Conservation (phyloP, 2,329 filamentous ascomycete species). For the Orbilia oligospora region DNA sequence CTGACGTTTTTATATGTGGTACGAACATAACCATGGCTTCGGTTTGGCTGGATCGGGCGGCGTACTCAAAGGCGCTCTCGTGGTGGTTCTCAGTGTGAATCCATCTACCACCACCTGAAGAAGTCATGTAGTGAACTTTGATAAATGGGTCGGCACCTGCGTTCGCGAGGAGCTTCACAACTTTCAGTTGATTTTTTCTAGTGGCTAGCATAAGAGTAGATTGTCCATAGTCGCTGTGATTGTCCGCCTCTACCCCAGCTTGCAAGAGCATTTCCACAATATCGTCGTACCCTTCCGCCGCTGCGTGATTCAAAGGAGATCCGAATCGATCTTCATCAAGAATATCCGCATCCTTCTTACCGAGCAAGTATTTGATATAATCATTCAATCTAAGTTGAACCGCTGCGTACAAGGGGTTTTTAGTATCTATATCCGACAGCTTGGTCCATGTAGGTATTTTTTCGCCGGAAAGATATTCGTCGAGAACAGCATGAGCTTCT, state of each 20-base stretch:
- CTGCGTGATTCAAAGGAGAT: slow-evolving; percentile 57
- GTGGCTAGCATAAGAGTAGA: too few species aligned
- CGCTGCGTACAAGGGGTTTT: not conserved
- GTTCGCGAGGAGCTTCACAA: too few species aligned
- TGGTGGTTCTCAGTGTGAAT: not conserved
- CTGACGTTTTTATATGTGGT: slow-evolving; percentile 62
- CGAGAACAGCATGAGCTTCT: slow-evolving; percentile 7
- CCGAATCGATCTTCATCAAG: too few species aligned
- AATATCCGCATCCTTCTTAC: slow-evolving; percentile 46
- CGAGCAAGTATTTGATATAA: slow-evolving; percentile 61
- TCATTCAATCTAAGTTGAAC: slow-evolving; percentile 25
- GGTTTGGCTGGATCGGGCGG: slow-evolving; percentile 29
- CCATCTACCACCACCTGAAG: not conserved
- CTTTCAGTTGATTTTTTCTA: too few species aligned
- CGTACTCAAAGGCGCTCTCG: slow-evolving; percentile 28
- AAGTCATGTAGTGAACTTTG: not conserved
- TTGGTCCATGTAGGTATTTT: not conserved
- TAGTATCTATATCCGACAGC: not conserved
- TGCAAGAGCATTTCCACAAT: too few species aligned
- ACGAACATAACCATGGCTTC: slow-evolving; percentile 65
- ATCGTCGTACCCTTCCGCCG: slow-evolving; percentile 3
- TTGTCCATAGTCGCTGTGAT: too few species aligned
- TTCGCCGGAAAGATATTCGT: not conserved
- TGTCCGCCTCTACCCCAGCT: too few species aligned
- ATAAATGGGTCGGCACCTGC: too few species aligned